These are phyloP conservation scores for Aspergillus sp. DNA, from an alignment of 2,329 filamentous ascomycete genomes.

Conservation along the genomic window DNA sequence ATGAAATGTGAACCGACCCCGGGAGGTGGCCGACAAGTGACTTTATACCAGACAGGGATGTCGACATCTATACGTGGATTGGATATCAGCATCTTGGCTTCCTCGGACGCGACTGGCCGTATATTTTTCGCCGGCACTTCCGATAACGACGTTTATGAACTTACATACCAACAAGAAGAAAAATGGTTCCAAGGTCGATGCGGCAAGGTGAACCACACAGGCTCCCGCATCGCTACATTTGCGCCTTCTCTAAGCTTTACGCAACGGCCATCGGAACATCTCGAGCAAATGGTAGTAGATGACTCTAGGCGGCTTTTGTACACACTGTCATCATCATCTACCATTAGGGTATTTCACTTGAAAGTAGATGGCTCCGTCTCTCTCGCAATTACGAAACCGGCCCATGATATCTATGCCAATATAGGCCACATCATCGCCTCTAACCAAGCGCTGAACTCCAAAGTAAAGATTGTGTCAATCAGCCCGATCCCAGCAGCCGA, in stretches of 20 bases:
- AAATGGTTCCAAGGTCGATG: constrained; percentile 92
- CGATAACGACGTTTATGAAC: constrained; percentile 87
- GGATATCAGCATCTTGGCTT: constrained; percentile 75
- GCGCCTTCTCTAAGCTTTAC: constrained; percentile 43
- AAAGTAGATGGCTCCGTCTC: constrained; percentile 57
- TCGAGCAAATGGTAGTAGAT: constrained; percentile 81
- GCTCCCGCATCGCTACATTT: constrained; percentile 66
- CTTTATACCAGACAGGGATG: constrained; percentile 88
- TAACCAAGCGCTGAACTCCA: constrained; percentile 68
- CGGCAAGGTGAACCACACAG: constrained; percentile 85
- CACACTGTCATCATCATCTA: constrained; percentile 82
- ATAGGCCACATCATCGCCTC: constrained; percentile 81
- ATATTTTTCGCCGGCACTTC: constrained; percentile 86
- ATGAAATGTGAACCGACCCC: constrained; percentile 65
- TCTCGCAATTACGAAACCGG: constrained; percentile 56
- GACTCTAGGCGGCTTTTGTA: constrained; percentile 87
- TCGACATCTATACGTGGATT: constrained; percentile 72
- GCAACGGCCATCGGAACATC: constrained; percentile 56
- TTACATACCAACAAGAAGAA: constrained; percentile 96
- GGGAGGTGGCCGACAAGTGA: constrained; percentile 69
- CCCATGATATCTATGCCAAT: constrained; percentile 59
- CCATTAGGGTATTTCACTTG: constrained; percentile 89
- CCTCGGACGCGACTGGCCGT: constrained; percentile 74
- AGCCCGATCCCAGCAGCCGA: constrained; percentile 82
- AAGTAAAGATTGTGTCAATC: constrained; percentile 76